Percentiles rank a stretch among this genome's conserved stretches.
These are phyloP conservation scores for Polychytrium aggregatum DNA, from an alignment of 192 early-diverging fungal species.

Conservation along the genomic window DNA sequence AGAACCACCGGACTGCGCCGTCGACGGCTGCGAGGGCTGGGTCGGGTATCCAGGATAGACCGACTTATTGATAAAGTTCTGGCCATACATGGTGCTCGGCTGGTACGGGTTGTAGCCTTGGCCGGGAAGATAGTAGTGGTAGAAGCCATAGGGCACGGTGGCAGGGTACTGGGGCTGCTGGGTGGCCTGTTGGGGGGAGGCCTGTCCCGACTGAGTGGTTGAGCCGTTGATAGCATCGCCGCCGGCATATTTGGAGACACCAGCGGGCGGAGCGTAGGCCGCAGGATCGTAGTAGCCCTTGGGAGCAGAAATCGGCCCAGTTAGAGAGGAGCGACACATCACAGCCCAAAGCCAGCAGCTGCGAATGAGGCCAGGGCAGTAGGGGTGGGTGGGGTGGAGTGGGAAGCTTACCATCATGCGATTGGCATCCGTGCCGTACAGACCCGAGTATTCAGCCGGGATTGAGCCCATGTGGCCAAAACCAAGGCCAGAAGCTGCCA, in stretches of 20 bases:
- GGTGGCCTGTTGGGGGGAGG: too few species aligned
- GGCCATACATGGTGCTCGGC: conserved; percentile 73
- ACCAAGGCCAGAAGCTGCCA: conserved; percentile 17
- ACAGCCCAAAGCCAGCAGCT: neutral
- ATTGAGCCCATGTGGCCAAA: conserved; percentile 24
- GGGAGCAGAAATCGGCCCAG: neutral
- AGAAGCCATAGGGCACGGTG: conserved; percentile 63
- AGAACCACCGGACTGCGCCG: neutral
- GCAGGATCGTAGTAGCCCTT: conserved; percentile 18
- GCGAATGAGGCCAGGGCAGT: neutral
- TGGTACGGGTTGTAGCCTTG: conserved; percentile 79
- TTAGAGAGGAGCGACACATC: neutral
- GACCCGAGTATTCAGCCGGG: conserved; percentile 24
- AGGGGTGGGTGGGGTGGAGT: neutral
- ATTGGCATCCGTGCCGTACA: conserved; percentile 17
- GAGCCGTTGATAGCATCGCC: neutral
- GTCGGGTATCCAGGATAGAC: conserved; percentile 75
- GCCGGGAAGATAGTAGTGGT: conserved; percentile 72
- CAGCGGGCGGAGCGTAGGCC: conserved; percentile 6
- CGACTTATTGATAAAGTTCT: conserved; percentile 81
- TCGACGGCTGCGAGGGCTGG: conserved; percentile 14
- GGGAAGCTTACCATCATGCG: conserved; percentile 9
- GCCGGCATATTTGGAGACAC: conserved; percentile 4
- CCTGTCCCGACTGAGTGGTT: conserved; percentile 7
- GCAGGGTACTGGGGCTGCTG: conserved; percentile 53